These are phyloP conservation scores for Podaxis mareebaensis DNA, from an alignment of 768 basidiomycete species.

Conservation along the genomic window DNA sequence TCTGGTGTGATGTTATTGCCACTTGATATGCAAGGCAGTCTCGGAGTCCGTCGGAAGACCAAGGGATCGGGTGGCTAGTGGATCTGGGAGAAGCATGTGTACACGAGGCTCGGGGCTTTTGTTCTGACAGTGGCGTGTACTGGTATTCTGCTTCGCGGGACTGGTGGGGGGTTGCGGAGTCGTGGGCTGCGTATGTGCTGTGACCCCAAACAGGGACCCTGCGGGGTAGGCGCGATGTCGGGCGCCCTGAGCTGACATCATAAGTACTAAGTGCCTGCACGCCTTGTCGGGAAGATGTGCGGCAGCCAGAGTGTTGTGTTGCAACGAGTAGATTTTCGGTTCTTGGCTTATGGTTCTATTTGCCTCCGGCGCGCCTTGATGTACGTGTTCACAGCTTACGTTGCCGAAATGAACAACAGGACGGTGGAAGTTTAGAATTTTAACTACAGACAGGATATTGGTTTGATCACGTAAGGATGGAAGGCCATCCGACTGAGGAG, in stretches of 20 bases:
- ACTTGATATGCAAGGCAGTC: not conserved
- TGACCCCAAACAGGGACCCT: not conserved
- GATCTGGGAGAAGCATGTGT: not conserved
- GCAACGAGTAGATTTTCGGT: not conserved
- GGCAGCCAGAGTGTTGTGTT: not conserved
- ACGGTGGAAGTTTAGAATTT: not conserved
- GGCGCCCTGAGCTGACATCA: not conserved
- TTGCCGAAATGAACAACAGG: not conserved
- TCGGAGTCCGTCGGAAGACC: not conserved
- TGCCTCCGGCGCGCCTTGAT: not conserved
- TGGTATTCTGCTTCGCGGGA: slow-evolving; percentile 6
- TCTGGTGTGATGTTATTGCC: not conserved
- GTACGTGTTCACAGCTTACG: not conserved
- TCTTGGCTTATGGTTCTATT: no score
- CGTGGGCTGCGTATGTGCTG: not conserved
- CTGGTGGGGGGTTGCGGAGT: not conserved
- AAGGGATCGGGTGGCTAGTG: not conserved
- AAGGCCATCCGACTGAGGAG: not conserved
- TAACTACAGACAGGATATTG: not conserved
- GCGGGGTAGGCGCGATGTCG: not conserved
- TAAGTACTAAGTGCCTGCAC: no score
- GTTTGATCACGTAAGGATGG: not conserved
- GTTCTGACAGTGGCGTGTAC: not conserved
- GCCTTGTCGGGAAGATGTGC: no score
- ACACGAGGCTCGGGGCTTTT: not conserved